Evolutionary conservation across 805 yeast species (phyloP), one percentile per base, ranked within the genome.

Genomic region (Wickerhamiella kurtzmanii): DNA sequence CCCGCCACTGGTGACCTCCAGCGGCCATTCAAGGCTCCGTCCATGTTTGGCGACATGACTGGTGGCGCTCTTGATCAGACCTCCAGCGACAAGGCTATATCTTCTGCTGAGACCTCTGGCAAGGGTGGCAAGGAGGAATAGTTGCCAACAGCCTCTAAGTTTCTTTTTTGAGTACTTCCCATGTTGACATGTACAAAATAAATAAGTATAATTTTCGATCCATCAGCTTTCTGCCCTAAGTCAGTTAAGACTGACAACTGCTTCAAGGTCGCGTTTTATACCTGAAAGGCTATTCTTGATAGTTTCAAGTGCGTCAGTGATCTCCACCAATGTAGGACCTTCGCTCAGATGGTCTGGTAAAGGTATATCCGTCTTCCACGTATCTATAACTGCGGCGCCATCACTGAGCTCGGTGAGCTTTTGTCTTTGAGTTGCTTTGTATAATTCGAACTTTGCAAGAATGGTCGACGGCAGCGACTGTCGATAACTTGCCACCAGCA

Each of bases 1-100:
- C 75, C 88, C 37, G 92, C 96, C 21, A 58, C 75, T 44, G 96
- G 96, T 56, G 95, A 83, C 59, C 77, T 87, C 68, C 85, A 86
- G 77, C 84, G 98, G 73, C 98, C 98, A 42, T 92, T 92, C 80
- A 84, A 84, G 73, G 78, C 88, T 49, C 77, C 87, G 45, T 78
- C 89, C 42, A 65, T 89, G 69, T 77, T 86, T 56, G 85, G 88
- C 50, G 75, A 69, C 43, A 59, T 65, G 35, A 67, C 70, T 38
- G 68, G 64, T 48, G 58, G 59, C 71, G 83, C 92, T 25, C 32
- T 25, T 25, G 32, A 25, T 11, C 32, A 25, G 32, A 25, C 32
- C 32, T 6, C 32, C 53, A 96, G 87, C 69, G 86, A 86, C 73
- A 83, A 83, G 59, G 71, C 95, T 28, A 79, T 86, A 57, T 86